Evolutionary conservation across 2,329 filamentous ascomycete genomes (phyloP), one percentile per base, ranked within the genome.

Genomic region (Penicillium sp.): DNA sequence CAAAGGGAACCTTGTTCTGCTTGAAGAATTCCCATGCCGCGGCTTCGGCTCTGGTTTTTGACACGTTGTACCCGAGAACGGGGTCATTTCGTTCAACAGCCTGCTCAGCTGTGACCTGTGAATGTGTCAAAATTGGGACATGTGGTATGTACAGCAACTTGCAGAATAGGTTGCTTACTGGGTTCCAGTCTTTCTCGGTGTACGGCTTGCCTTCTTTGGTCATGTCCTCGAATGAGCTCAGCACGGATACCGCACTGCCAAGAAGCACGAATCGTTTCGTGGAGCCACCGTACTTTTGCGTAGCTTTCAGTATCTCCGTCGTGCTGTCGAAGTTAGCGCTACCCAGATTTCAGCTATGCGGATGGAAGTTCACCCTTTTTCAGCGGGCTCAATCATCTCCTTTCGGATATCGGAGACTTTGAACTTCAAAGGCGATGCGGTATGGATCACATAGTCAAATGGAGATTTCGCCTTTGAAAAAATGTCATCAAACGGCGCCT

Each of bases 401-500:
- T 57, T 63, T 24, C 55, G 51, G 24, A 60, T 63, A 57, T 62
- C 64, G 36, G 46, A 32, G 21, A 57, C 53, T 7, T 79, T 77
- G 71, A 77, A 83, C 63, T 83, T 81, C 67, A 86, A 81, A 0
- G 84, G 83, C 46, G 81, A 84, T 0, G 84, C 84, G 2, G 83
- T 84, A 73, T 87, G 83, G 49, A 86, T 72, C 38, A 86, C 82
- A 45, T 80, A 80, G 53, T 83, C 78, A 48, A 85, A 63, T 1
- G 70, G 24, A 11, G 7, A 32, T 13, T 42, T 50, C 36, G 46
- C 7, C 8, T 49, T 56, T 4, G 22, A 61, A 63, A 2, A 61
- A 5, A 8, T 48, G 13, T 18, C 18, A 47, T 76, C 78, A 1
- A 79, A 77, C 4, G 68, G 75, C 69, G 76, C 59, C 71, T 57